A percentile compares a stretch with the other conserved stretches of the same genome.
phyloP scores from a whole-genome alignment of 768 basidiomycete species.

The Lactarius deliciosus region DNA sequence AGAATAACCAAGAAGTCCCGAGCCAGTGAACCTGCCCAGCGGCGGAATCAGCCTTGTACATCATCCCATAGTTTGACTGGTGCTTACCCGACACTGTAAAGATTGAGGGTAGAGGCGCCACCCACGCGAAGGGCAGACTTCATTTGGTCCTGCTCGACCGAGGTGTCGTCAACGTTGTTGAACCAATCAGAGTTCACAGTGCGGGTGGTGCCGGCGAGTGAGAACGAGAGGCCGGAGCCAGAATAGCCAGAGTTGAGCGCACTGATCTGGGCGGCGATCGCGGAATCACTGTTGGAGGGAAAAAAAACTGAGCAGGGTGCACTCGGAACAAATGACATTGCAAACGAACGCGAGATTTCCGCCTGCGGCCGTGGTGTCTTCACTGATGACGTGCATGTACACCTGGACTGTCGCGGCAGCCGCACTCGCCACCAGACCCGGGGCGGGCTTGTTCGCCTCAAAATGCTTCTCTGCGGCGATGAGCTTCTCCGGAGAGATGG shows the following conservation, averaged over 20 bases:
- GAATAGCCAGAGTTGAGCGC: slow-evolving; percentile 46
- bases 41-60: neutral
- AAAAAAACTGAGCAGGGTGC: neutral
- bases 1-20: slow-evolving; percentile 52
- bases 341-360: slow-evolving; percentile 46
- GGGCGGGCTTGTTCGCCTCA: slow-evolving; percentile 38
- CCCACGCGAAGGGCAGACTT: slow-evolving; percentile 48
- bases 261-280: slow-evolving; percentile 44
- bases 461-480: slow-evolving; percentile 44
- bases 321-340: neutral
- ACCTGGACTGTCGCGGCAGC: slow-evolving; percentile 37
- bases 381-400: slow-evolving; percentile 47
- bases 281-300: slow-evolving; percentile 21
- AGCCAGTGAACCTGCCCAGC: slow-evolving; percentile 38
- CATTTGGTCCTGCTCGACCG: slow-evolving; percentile 45
- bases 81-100: slow-evolving; percentile 50
- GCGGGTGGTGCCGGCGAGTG: slow-evolving; percentile 44
- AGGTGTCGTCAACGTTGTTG: slow-evolving; percentile 38
- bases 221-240: slow-evolving; percentile 40
- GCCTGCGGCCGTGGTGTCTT: slow-evolving; percentile 40
- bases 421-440: slow-evolving; percentile 16
- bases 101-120: slow-evolving; percentile 43
- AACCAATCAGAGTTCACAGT: slow-evolving; percentile 51
- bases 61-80: slow-evolving; percentile 17
- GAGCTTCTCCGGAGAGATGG: slow-evolving; percentile 39